Evolutionary conservation across 768 basidiomycete genomes (phyloP), one percentile per base, ranked within the genome.

Genomic region (Leccinum incarnatum): DNA sequence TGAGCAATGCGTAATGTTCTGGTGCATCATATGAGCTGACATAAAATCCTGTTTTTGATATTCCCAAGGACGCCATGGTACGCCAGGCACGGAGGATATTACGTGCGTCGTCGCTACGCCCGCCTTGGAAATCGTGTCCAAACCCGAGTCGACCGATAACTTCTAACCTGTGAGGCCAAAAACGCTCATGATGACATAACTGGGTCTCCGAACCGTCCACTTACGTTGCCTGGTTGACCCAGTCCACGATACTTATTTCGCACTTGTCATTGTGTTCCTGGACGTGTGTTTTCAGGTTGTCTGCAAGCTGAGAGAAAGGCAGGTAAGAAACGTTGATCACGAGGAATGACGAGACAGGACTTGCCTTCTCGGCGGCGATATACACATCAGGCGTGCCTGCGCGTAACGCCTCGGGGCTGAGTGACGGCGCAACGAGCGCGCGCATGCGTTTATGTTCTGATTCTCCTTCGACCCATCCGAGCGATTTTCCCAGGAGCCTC

Each of bases 381-480:
- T 55, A 59, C 15, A 58, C 58, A 19, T 55, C 54, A 2, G 53
- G 54, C 7, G 58, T 59, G 15, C 58, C 54, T 15, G 37, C 14
- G 1, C 58, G 58, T 12, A 59, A 34, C 15, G 58, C 54, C 9
- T 55, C 54, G 0, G 58, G 58, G 32, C 53, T 14, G 23, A 27
- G 27, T 27, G 27, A 27, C 27, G 27, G 27, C 27, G 27, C 54
- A 6, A 59, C 49, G 25, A 59, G 58, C 17, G 58, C 37, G 12
- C 54, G 58, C 54, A 59, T 59, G 8, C 58, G 58, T 23, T 51
- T 59, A 11, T 59, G 54, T 5, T 50, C 58, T 21, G 54, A 56
- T 56, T 59, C 58, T 3, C 58, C 54, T 32, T 59, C 58, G 17
- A 59, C 54, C 58, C 58, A 59, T 9, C 54, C 58, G 17, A 59